phyloP scores from a whole-genome alignment of 805 yeast genomes.

The Wickerhamomyces silvicola region DNA sequence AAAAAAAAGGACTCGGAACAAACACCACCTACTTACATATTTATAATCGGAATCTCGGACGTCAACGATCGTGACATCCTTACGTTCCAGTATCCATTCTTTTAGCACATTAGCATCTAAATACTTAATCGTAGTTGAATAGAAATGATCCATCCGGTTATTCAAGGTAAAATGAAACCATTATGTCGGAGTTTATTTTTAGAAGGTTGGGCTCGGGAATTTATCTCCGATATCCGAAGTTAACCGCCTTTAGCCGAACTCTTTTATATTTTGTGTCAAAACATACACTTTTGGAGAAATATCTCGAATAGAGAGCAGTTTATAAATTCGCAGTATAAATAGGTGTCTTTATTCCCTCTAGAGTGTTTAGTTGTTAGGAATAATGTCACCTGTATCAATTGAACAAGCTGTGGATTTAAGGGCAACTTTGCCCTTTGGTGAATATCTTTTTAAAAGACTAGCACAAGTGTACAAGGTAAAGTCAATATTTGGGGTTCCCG shows the following conservation, averaged over 20 bases:
- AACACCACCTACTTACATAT: no score
- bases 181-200: background rate
- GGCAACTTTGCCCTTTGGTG: constrained; percentile 46
- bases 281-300: no score
- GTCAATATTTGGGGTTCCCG: constrained; percentile 73
- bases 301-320: no score
- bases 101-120: constrained; percentile 5
- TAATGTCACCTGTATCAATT: constrained; percentile 10
- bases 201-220: no score
- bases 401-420: background rate
- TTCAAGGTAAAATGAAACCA: background rate
- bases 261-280: no score
- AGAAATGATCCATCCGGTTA: background rate
- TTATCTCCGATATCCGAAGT: no score
- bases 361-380: background rate
- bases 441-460: constrained; percentile 55
- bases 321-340: no score
- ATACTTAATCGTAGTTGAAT: background rate
- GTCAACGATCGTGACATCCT: constrained; percentile 11
- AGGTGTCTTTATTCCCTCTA: background rate
- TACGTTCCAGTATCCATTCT: constrained; percentile 4
- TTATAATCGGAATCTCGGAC: constrained; percentile 14
- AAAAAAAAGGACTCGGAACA: no score
- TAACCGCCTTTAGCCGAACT: no score
- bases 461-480: constrained; percentile 44